These are phyloP conservation scores for bread wheat (Triticum aestivum) DNA, from an alignment of 176 grass and related monocot genomes.

Conservation along the genomic window IWGSC_CS_RefSeq_v2.1 NC_057795.1:465811613-465812112, in stretches of 20 bases:
- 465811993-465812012: constrained; percentile 99
- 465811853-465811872: constrained; percentile 8
- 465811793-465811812: not conserved
- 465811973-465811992: constrained; percentile 80
- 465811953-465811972: constrained; percentile 58
- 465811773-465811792: not conserved
- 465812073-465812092: not conserved
- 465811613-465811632: constrained; percentile 7
- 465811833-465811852: constrained; percentile 3
- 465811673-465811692: not conserved
- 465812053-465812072: constrained; percentile 11
- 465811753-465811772: not conserved
- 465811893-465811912: constrained; percentile 84
- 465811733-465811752: not conserved
- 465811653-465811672: not conserved
- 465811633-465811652: not conserved
- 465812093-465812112: not conserved
- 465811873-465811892: constrained; percentile 37
- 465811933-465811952: constrained; percentile 77
- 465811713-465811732: not conserved
- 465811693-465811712: not conserved
- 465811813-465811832: not conserved
- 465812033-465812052: not conserved
- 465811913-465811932: constrained; percentile 95
- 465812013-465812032: constrained; percentile 92